phyloP scores from a whole-genome alignment of 2,329 filamentous ascomycete genomes.

The Parastagonospora avenae region DNA sequence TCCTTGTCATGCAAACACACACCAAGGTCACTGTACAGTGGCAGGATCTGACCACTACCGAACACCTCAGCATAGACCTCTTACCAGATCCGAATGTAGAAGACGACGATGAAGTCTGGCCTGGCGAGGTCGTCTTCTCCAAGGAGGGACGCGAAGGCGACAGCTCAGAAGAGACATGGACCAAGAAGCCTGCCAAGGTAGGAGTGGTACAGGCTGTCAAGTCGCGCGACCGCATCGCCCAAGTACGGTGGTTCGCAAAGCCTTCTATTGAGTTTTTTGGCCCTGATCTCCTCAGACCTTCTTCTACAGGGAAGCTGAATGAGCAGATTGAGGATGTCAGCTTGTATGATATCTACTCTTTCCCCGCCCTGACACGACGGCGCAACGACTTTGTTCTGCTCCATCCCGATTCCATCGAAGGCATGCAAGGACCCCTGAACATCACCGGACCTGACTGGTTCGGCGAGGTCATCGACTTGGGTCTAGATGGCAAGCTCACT shows the following conservation, averaged over 20 bases:
- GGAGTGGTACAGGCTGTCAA: conserved; percentile 64
- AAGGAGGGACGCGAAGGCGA: conserved; percentile 44
- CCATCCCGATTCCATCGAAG: conserved; percentile 34
- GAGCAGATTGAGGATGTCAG: conserved; percentile 58
- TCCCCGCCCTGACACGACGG: conserved; percentile 54
- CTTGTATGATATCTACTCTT: conserved; percentile 62
- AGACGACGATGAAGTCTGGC: conserved; percentile 62
- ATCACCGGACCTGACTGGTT: conserved; percentile 54
- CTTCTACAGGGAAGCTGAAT: conserved; percentile 50
- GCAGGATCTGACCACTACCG: conserved; percentile 61
- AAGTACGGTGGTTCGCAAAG: conserved; percentile 59
- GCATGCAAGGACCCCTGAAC: conserved; percentile 12
- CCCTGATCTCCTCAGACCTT: conserved; percentile 49
- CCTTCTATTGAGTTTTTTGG: conserved; percentile 39
- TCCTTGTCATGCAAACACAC: conserved; percentile 55
- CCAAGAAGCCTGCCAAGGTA: conserved; percentile 54
- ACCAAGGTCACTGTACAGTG: conserved; percentile 62
- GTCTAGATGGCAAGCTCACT: conserved; percentile 58
- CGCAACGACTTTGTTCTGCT: conserved; percentile 61
- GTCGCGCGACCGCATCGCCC: conserved; percentile 61
- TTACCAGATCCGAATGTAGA: conserved; percentile 58
- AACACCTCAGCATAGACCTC: conserved; percentile 52
- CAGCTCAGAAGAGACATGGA: conserved; percentile 29
- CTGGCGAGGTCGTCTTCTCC: conserved; percentile 60
- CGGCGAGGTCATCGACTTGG: conserved; percentile 61